Evolutionary conservation across 208 protist species (phyloP), one percentile per base, ranked within the genome.

Genomic region (Acanthamoeba culbertsoni): DNA sequence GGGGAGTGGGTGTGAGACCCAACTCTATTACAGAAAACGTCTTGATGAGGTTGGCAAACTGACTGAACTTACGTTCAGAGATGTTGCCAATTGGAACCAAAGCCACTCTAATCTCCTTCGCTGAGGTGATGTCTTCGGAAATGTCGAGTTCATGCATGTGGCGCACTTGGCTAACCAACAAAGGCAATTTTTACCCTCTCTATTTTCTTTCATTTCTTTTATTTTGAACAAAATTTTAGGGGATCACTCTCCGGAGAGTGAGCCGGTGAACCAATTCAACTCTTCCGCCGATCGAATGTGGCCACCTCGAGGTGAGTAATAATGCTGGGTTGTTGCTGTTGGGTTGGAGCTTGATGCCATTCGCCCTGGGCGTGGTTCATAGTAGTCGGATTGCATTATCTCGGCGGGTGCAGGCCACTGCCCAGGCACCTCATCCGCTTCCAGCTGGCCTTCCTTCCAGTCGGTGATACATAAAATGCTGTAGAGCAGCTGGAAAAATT

Each of bases 111-210:
- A 88, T 88, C 48, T 88, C 45, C 79, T 88, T 88, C 6, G 79
- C 45, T 26, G 48, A 28, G 7, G 79, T 88, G 31, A 88, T 88
- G 79, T 88, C 79, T 7, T 48, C 79, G 0, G 45, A 6, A 28
- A 63, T 48, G n/a, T 88, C 79, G 18, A 88, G 45, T 48, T 55
- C 79, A 33, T 88, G 79, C 79, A 88, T 71, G n/a, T n/a, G n/a
- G n/a, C n/a, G n/a, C n/a, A n/a, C 62, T 23, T 71, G 3, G 31
- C 31, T 26, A 26, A 18, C 48, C 48, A 55, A 8, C 12, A 55
- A 23, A 8, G 12, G 48, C 18, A 18, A 14, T 68, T 18, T 68
- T 26, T n/a, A 68, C 23, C 28, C 28, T 62, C 28, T 62, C 8
- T n/a, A 23, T 20, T 62, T 4, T 62, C 28, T 62, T 62, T 62